Base-by-base conservation (phyloP, 371 early-diverging fungal genomes). In the Mucor lusitanicus region DNA sequence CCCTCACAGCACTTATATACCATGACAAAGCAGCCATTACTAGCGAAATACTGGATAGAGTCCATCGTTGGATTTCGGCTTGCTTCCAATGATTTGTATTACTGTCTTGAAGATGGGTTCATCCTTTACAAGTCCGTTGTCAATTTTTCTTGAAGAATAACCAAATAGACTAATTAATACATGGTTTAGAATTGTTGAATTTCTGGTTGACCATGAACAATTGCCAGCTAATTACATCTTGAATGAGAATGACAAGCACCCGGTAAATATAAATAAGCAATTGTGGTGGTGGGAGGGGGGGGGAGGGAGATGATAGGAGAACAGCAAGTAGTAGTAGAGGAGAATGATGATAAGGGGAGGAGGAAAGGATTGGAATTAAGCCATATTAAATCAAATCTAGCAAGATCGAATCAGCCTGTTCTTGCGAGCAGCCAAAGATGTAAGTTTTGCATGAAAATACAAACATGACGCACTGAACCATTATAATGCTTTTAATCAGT, bases 31-130 rank as follows among this genome's bases (percentile, higher is more conserved):
- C 32, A 58, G 5, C 33, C 44, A 65, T 23, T 33, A 11, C 44
- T 62, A 27, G 65, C 70, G 23, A 64, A 81, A 23, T 61, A 73
- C 17, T 92, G 88, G 89, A 85, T 93, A 40, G 90, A 89, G 64
- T 56, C 72, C 6, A 79, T 90, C 2, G 40, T 88, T 8, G 84
- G 77, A 7, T 73, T 82, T 61, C 65, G 79, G 13, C 53, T 78
- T 15, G 73, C 80, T 3, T 71, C 61, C 15, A 63, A 77, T 9
- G 81, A 83, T 59, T 84, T 92, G 56, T 84, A 88, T 33, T 78
- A 82, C n/a, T 78, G 84, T 25, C 78, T 93, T 39, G 89, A 90
- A 73, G 93, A 94, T 70, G 96, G 97, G 23, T 87, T 90, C 23
- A 78, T 92, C 42, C 87, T 97, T 35, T 91, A 90, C 90, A 88